Evolutionary conservation across 345 rosid species (phyloP).

Genomic region (Stellera chamaejasme): DNA sequence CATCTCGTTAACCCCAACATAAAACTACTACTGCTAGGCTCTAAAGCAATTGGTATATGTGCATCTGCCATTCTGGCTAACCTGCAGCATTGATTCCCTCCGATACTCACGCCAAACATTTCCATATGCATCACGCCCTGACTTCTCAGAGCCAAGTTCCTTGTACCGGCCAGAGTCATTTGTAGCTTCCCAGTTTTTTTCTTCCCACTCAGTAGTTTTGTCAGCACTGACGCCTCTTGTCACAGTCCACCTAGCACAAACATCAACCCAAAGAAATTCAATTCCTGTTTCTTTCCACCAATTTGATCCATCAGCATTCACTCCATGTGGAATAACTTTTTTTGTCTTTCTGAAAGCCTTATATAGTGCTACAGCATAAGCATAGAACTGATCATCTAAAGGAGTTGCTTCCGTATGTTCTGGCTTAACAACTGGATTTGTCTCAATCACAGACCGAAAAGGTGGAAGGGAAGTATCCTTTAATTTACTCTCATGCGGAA

Average conservation of each 20-base stretch:
- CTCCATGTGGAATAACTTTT: conserved; percentile 35
- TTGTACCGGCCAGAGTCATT: conserved; percentile 78
- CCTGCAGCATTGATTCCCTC: conserved; percentile 92
- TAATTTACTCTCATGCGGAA: conserved; percentile 72
- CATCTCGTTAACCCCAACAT: too few species aligned
- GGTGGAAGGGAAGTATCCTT: conserved; percentile 47
- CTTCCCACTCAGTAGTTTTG: conserved; percentile 83
- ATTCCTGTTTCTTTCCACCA: conserved; percentile 94
- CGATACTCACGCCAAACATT: conserved; percentile 87
- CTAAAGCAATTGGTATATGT: too few species aligned
- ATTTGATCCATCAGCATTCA: conserved; percentile 50
- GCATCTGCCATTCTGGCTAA: conserved; percentile 18
- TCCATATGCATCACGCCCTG: conserved; percentile 79
- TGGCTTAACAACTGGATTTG: conserved; percentile 26
- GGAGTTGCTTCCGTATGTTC: conserved; percentile 21
- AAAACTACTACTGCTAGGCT: too few species aligned
- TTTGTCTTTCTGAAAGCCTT: conserved; percentile 49
- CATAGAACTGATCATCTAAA: conserved; percentile 41
- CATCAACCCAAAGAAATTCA: conserved; percentile 63
- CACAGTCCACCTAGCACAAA: conserved; percentile 89
- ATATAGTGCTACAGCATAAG: conserved; percentile 71
- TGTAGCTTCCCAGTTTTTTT: conserved; percentile 95
- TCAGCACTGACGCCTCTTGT: conserved; percentile 75
- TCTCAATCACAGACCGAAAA: conserved; percentile 53
- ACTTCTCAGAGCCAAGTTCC: conserved; percentile 97